phyloP scores from a whole-genome alignment of 768 basidiomycete species.

The Boletales sp. region DNA sequence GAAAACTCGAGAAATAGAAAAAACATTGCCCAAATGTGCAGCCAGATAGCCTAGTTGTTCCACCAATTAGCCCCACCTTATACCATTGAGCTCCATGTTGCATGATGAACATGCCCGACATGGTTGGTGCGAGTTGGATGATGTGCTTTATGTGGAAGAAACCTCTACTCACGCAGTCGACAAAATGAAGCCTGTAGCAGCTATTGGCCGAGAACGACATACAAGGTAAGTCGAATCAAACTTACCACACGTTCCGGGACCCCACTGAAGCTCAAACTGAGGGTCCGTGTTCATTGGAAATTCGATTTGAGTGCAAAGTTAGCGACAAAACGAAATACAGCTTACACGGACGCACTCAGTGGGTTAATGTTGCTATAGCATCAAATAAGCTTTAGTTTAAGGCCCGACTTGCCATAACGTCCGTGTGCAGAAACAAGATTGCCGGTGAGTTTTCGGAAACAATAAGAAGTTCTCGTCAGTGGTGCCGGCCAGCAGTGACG shows the following conservation, averaged over 20 bases:
- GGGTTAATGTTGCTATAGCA: not conserved
- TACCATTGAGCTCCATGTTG: no score
- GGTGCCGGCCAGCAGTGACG: no score
- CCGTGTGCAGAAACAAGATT: no score
- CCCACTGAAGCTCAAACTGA: not conserved
- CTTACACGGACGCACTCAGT: not conserved
- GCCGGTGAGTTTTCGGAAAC: no score
- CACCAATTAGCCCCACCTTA: not conserved
- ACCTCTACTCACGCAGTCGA: not conserved
- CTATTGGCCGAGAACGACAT: not conserved
- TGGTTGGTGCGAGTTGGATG: not conserved
- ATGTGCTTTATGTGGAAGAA: no score
- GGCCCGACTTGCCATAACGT: not conserved
- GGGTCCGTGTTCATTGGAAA: not conserved
- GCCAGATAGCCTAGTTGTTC: constrained; percentile 5
- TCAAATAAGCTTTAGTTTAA: constrained; percentile 1
- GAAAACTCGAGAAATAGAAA: constrained; percentile 9
- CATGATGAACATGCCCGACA: no score
- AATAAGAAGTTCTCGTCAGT: no score
- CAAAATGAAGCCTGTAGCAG: constrained; percentile 1
- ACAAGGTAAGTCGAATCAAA: not conserved
- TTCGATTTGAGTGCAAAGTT: no score
- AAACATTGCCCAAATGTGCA: constrained; percentile 9
- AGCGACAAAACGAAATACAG: no score
- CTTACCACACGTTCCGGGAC: constrained; percentile 1